phyloP scores from a whole-genome alignment of 768 basidiomycete genomes.

The Amyloporia xantha region DNA sequence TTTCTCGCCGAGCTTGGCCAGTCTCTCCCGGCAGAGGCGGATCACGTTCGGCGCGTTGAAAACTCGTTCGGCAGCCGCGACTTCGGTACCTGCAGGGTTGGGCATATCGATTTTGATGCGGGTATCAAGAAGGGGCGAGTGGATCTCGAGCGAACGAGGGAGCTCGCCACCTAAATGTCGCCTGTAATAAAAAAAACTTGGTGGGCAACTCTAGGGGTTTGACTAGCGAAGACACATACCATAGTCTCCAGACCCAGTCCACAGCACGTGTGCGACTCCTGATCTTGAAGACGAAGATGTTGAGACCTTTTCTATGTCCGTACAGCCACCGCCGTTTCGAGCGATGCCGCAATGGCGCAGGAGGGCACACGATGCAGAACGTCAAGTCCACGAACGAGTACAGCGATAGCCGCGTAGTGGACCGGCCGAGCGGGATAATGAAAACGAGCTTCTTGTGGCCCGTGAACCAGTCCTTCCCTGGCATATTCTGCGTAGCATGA shows the following conservation, averaged over 20 bases:
- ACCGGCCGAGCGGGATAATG: conserved; percentile 61
- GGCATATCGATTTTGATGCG: conserved; percentile 70
- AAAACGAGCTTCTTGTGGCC: conserved; percentile 77
- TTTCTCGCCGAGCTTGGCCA: conserved; percentile 55
- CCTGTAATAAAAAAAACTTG: conserved; percentile 33
- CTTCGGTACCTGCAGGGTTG: conserved; percentile 30
- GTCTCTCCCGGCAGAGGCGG: conserved; percentile 49
- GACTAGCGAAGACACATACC: conserved; percentile 33
- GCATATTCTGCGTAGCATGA: conserved; percentile 44
- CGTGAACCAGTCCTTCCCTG: conserved; percentile 58
- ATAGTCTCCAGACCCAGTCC: conserved; percentile 90
- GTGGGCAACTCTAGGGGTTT: not conserved
- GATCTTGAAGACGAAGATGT: conserved; percentile 81
- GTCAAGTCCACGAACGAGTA: conserved; percentile 86
- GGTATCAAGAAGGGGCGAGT: conserved; percentile 59
- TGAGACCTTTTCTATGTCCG: conserved; percentile 56
- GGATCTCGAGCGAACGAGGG: conserved; percentile 63
- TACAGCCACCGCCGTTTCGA: conserved; percentile 43
- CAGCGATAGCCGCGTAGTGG: conserved; percentile 65
- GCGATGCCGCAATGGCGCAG: conserved; percentile 37
- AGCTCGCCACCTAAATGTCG: conserved; percentile 64
- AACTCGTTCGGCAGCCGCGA: conserved; percentile 35
- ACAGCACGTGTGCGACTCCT: conserved; percentile 71
- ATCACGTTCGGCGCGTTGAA: conserved; percentile 62
- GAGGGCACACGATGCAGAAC: conserved; percentile 68